A percentile compares a stretch with the other conserved stretches of the same genome.
Conservation (phyloP, 345 rosid genomes). For the Erucastrum elatum region DNA sequence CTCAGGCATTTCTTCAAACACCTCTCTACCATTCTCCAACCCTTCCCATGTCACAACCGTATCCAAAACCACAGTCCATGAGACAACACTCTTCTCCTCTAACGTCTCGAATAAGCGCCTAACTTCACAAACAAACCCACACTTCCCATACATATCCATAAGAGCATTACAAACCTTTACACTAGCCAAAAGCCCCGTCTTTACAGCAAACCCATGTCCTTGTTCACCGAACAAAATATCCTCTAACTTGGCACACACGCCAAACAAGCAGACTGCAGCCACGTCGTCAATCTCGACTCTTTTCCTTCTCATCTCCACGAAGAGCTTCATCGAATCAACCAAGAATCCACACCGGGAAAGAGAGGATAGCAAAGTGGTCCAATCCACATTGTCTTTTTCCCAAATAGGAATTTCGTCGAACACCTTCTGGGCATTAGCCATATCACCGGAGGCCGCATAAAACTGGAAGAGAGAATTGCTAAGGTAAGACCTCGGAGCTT, state of each 20-base stretch:
- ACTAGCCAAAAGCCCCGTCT: constrained; percentile 47
- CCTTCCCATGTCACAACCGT: constrained; percentile 68
- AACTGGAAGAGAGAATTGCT: constrained; percentile 59
- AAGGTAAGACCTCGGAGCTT: constrained; percentile 48
- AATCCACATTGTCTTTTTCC: constrained; percentile 62
- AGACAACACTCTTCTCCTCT: constrained; percentile 57
- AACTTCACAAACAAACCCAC: constrained; percentile 50
- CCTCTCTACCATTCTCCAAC: constrained; percentile 49
- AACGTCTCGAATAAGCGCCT: constrained; percentile 50
- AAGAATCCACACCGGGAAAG: constrained; percentile 40
- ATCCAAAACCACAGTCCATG: constrained; percentile 74
- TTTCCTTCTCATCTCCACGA: constrained; percentile 48
- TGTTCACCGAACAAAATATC: constrained; percentile 54
- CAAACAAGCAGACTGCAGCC: constrained; percentile 53
- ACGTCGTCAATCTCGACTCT: constrained; percentile 57
- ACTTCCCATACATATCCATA: constrained; percentile 76
- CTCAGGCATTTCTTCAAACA: constrained; percentile 70
- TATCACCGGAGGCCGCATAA: constrained; percentile 50
- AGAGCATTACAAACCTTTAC: constrained; percentile 57
- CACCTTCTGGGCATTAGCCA: constrained; percentile 51
- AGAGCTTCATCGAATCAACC: constrained; percentile 43
- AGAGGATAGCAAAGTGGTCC: constrained; percentile 67
- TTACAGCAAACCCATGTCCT: constrained; percentile 61
- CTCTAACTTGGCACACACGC: constrained; percentile 53
- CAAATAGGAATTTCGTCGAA: constrained; percentile 67